phyloP scores from a whole-genome alignment of 2,329 filamentous ascomycete genomes.

The Neocucurbitaria cava region DNA sequence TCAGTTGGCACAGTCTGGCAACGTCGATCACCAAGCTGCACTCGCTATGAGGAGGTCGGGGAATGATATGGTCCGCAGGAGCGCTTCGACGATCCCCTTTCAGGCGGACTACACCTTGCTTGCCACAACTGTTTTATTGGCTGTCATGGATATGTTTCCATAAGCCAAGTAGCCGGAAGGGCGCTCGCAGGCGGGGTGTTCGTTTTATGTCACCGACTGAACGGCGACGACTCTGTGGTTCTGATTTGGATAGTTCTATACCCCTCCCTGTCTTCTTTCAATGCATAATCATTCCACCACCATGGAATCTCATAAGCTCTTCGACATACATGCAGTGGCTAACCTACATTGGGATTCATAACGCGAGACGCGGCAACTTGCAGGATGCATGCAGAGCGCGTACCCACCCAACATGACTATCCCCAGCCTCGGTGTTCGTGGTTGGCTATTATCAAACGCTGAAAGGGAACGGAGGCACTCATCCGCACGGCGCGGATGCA shows the following conservation, averaged over 20 bases:
- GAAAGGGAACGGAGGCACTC: not conserved
- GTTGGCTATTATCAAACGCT: not conserved
- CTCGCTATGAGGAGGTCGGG: conserved; percentile 23
- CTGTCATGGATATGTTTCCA: conserved; percentile 1
- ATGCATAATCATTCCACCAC: not conserved
- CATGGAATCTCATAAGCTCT: not conserved
- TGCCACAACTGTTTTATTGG: conserved; percentile 9
- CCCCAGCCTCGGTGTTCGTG: not conserved
- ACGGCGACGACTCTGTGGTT: conserved; percentile 9
- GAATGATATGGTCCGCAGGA: conserved; percentile 25
- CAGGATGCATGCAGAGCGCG: not conserved
- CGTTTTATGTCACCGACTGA: conserved; percentile 3
- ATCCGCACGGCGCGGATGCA: not conserved
- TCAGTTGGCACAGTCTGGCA: conserved; percentile 41
- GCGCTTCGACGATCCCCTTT: conserved; percentile 11
- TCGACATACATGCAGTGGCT: not conserved
- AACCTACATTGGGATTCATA: not conserved
- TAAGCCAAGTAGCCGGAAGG: not conserved
- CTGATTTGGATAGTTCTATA: conserved; percentile 15
- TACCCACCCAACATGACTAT: not conserved
- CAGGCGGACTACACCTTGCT: conserved; percentile 12
- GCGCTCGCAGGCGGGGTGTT: not conserved
- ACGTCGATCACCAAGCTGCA: conserved; percentile 35
- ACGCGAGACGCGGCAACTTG: not conserved
- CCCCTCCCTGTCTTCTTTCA: conserved; percentile 1